These are phyloP conservation scores for Didymella lethalis DNA, from an alignment of 2,329 filamentous ascomycete species.

Conservation along the genomic window DNA sequence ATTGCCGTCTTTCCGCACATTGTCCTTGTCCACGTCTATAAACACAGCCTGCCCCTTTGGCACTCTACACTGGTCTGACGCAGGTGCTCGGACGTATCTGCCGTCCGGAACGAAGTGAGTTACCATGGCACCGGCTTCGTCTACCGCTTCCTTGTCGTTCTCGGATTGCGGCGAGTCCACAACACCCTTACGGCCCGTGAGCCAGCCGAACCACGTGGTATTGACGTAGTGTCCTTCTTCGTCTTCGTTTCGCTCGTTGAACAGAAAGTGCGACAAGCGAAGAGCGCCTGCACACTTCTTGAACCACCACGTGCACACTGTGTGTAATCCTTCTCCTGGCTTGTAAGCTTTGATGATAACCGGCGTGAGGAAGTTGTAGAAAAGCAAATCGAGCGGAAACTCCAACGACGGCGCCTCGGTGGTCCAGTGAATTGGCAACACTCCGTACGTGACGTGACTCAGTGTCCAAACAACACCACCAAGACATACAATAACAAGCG, in stretches of 20 bases:
- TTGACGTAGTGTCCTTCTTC: constrained; percentile 77
- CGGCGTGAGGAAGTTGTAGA: constrained; percentile 97
- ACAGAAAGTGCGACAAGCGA: constrained; percentile 89
- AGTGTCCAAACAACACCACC: constrained; percentile 97
- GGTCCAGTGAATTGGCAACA: constrained; percentile 92
- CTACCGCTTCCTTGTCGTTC: constrained; percentile 40
- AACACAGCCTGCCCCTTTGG: constrained; percentile 86
- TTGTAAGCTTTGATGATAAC: constrained; percentile 83
- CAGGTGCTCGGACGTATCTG: constrained; percentile 87
- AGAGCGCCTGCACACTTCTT: constrained; percentile 80
- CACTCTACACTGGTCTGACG: constrained; percentile 93
- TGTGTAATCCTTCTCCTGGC: constrained; percentile 82
- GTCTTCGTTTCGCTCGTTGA: constrained; percentile 79
- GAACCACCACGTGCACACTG: constrained; percentile 97
- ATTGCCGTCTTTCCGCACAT: constrained; percentile 69
- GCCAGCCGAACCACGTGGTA: constrained; percentile 66
- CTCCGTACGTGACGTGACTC: constrained; percentile 68
- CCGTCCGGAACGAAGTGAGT: constrained; percentile 73
- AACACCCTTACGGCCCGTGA: constrained; percentile 57
- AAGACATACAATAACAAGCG: constrained; percentile 88
- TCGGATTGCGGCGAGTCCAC: constrained; percentile 45
- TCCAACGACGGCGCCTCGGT: constrained; percentile 91
- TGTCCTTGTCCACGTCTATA: constrained; percentile 73
- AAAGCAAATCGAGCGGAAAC: constrained; percentile 90
- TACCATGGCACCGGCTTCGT: constrained; percentile 49